These are phyloP conservation scores for Phytophthora crassamura DNA, from an alignment of 352 stramenopile species.

Conservation along the genomic window DNA sequence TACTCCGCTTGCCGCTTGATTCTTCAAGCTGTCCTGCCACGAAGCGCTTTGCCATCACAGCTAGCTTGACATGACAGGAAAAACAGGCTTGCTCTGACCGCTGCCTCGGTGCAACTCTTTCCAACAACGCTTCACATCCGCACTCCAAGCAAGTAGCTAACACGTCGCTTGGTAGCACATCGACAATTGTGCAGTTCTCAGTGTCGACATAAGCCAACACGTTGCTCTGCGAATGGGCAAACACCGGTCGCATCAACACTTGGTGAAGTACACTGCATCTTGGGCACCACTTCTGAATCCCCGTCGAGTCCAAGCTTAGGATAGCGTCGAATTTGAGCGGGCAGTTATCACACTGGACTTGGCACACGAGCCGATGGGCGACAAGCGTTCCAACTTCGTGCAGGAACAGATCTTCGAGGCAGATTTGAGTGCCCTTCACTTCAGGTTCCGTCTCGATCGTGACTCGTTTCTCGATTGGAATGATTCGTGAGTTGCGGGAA, in stretches of 20 bases:
- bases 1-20: constrained; percentile 26
- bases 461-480: constrained; percentile 49
- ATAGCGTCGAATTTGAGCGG: constrained; percentile 74
- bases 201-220: constrained; percentile 75
- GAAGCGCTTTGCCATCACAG: constrained; percentile 68
- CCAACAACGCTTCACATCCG: constrained; percentile 67
- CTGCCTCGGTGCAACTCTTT: constrained; percentile 52
- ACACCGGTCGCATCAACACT: constrained; percentile 67
- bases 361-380: constrained; percentile 63
- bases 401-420: constrained; percentile 76
- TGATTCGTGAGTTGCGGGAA: constrained; percentile 55
- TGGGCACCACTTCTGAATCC: constrained; percentile 82
- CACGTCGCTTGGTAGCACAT: constrained; percentile 76
- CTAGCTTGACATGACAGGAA: constrained; percentile 82
- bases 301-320: constrained; percentile 49
- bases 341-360: constrained; percentile 77
- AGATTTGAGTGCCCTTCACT: constrained; percentile 57
- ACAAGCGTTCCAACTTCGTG: constrained; percentile 82
- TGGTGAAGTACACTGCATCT: constrained; percentile 79
- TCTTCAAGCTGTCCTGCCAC: constrained; percentile 37
- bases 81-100: constrained; percentile 76
- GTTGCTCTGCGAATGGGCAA: constrained; percentile 72
- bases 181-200: constrained; percentile 73
- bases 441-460: constrained; percentile 63
- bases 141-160: constrained; percentile 78